Percentiles rank a stretch among this genome's conserved stretches.
Conservation (phyloP, 805 yeast species). For the Suhomyces faveliae region DNA sequence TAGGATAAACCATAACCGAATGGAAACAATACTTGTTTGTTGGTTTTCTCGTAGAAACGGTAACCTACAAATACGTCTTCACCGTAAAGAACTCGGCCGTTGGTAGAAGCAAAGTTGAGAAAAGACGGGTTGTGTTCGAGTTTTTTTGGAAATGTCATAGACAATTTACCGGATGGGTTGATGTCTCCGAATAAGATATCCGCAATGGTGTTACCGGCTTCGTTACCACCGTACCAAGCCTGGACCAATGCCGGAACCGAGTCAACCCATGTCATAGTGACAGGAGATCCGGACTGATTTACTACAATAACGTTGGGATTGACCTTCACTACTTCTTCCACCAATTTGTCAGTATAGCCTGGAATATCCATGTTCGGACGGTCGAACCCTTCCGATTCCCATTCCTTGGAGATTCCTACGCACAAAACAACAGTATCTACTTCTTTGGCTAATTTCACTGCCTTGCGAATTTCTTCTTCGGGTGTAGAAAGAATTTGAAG, state of each 20-base stretch:
- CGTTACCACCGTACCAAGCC: slow-evolving; percentile 60
- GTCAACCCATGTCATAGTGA: slow-evolving; percentile 51
- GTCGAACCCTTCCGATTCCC: slow-evolving; percentile 63
- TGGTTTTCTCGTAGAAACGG: slow-evolving; percentile 54
- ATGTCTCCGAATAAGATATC: slow-evolving; percentile 59
- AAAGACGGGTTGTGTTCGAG: slow-evolving; percentile 57
- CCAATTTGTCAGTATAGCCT: slow-evolving; percentile 43
- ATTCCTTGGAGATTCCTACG: slow-evolving; percentile 53
- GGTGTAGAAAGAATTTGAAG: slow-evolving; percentile 17
- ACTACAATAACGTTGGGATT: slow-evolving; percentile 54
- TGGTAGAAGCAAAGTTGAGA: slow-evolving; percentile 49
- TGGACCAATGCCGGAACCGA: slow-evolving; percentile 46
- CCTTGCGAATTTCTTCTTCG: slow-evolving; percentile 29
- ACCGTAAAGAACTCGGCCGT: slow-evolving; percentile 57
- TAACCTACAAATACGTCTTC: slow-evolving; percentile 68
- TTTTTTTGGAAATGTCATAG: slow-evolving; percentile 53
- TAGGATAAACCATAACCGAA: slow-evolving; percentile 66
- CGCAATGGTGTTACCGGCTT: slow-evolving; percentile 57
- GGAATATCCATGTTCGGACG: slow-evolving; percentile 53
- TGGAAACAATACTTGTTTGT: slow-evolving; percentile 51
- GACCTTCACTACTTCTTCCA: slow-evolving; percentile 43
- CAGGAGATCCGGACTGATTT: slow-evolving; percentile 62
- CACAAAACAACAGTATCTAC: slow-evolving; percentile 54
- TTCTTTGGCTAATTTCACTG: slow-evolving; percentile 47
- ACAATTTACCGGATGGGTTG: slow-evolving; percentile 59